Conservation (phyloP, 2,329 filamentous ascomycete genomes). For the Chaetomiaceae sp. region DNA sequence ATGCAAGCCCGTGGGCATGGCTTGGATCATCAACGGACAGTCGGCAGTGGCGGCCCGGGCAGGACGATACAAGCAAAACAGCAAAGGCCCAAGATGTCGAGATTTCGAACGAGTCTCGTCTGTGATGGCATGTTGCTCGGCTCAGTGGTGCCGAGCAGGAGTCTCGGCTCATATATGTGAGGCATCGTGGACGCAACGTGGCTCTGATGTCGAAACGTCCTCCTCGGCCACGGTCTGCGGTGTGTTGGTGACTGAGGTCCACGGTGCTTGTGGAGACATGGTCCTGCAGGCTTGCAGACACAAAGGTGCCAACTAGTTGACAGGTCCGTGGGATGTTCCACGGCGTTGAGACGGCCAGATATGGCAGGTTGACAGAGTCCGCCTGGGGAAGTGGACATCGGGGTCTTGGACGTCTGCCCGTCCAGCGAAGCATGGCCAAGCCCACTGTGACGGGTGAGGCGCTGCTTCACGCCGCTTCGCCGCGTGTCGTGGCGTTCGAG, state of each 20-base stretch:
- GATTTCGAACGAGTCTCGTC: no score
- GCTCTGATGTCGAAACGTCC: no score
- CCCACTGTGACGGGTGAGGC: slow-evolving; percentile 1
- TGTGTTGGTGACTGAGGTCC: no score
- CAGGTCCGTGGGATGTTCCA: background rate
- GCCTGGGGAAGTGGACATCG: background rate
- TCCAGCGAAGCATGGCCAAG: slow-evolving; percentile 5
- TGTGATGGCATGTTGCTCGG: background rate
- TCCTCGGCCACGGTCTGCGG: no score
- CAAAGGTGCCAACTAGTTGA: no score
- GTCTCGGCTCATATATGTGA: slow-evolving; percentile 5
- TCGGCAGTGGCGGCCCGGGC: no score
- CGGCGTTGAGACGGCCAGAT: background rate
- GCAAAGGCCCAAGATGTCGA: no score
- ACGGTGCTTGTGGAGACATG: no score
- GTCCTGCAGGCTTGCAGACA: no score
- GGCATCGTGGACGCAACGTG: background rate
- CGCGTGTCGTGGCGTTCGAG: background rate
- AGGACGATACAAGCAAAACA: no score
- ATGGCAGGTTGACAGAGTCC: background rate
- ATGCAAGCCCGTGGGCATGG: background rate
- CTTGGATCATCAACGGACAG: background rate
- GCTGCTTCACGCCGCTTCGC: background rate
- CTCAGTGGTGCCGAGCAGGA: background rate
- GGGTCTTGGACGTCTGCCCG: background rate